phyloP scores from a whole-genome alignment of 371 early-diverging fungal genomes.

The Mucor lusitanicus region DNA sequence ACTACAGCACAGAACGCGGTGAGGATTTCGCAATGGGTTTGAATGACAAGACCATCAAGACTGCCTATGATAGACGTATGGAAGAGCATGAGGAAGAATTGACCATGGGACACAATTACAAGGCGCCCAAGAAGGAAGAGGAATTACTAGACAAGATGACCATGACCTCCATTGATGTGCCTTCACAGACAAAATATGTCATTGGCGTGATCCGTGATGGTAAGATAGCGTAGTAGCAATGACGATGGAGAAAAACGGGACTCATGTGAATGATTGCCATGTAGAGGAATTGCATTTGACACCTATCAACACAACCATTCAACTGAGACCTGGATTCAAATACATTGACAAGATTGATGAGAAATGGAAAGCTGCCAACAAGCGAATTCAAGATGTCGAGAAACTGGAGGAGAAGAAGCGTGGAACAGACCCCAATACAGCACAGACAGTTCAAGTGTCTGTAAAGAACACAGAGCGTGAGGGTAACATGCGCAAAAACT shows the following conservation, averaged over 20 bases:
- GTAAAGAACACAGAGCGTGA: constrained; percentile 61
- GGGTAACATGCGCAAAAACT: constrained; percentile 49
- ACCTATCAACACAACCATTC: constrained; percentile 70
- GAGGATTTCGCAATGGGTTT: constrained; percentile 79
- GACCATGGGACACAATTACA: constrained; percentile 24
- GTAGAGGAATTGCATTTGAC: constrained; percentile 84
- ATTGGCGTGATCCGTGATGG: constrained; percentile 77
- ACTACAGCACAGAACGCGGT: constrained; percentile 80
- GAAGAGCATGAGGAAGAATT: constrained; percentile 53
- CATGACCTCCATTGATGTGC: constrained; percentile 74
- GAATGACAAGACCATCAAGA: constrained; percentile 70
- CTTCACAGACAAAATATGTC: constrained; percentile 77
- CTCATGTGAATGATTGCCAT: neutral
- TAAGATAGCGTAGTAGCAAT: constrained; percentile 25
- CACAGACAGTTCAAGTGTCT: constrained; percentile 63
- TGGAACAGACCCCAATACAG: constrained; percentile 49
- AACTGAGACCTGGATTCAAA: constrained; percentile 83
- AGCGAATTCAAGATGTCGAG: constrained; percentile 68
- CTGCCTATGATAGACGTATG: constrained; percentile 65
- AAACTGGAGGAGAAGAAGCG: constrained; percentile 58
- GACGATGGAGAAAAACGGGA: too few species aligned
- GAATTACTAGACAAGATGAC: constrained; percentile 76
- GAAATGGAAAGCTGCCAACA: constrained; percentile 76
- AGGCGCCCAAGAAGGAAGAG: constrained; percentile 33
- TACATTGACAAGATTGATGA: constrained; percentile 90